Evolutionary conservation across 805 yeast genomes (phyloP), one percentile per base, ranked within the genome.

Genomic region (Blastobotrys muscicola): DNA sequence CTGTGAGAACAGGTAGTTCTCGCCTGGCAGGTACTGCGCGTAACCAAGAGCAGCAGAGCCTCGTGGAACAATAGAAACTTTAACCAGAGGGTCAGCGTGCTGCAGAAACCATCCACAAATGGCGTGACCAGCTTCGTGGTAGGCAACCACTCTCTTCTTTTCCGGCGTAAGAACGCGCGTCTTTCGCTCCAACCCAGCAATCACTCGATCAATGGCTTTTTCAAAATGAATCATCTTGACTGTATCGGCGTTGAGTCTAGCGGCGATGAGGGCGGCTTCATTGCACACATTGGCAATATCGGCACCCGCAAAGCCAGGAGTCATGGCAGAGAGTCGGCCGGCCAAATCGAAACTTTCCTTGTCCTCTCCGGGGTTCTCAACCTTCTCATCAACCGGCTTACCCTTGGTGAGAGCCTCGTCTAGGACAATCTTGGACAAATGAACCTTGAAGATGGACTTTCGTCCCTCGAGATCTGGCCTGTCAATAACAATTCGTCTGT

Each of bases 101-200:
- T 79, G 75, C 58, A 87, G 70, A 59, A 70, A 85, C 97, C 96
- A 89, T 15, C 96, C 97, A 65, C 95, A 84, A 39, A 87, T 82
- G 3, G 97, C 97, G 62, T 87, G 97, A 0, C 97, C 97, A 1
- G 97, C 97, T 66, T 87, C 97, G 63, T 87, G 97, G 60, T 84
- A 87, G 0, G 96, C 95, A 40, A 87, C 95, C 29, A 84, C 76
- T 51, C 70, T 76, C 69, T 85, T 84, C 62, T 89, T 95, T 31
- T 82, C 85, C 8, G 81, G 80, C 4, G 85, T 78, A 42, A 87
- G 69, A 7, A 89, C 78, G 59, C 80, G 76, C 0, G 92, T 77
- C 59, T 85, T 85, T 64, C 82, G 82, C 61, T 87, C 96, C 38
- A 89, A 67, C n/a, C 97, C 97, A 8, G 94, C 95, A 66, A 87